phyloP scores from a whole-genome alignment of 331 rosid genomes.

The Acacia concinna region DNA sequence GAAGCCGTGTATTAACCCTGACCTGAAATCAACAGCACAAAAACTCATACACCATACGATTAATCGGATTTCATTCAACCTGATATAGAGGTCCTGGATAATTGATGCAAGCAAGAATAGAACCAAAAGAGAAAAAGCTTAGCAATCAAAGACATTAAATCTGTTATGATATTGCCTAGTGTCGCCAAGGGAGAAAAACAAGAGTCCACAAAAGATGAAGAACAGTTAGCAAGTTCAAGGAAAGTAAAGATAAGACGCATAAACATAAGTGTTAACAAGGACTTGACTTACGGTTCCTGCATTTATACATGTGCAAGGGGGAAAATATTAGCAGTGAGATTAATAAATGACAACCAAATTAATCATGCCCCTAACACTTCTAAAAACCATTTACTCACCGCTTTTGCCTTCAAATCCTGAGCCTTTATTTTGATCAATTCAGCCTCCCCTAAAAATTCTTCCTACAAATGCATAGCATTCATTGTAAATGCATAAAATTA shows the following conservation, averaged over 20 bases:
- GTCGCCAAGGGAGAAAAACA: background rate
- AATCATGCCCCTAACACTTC: background rate
- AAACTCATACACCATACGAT: slow-evolving; percentile 16
- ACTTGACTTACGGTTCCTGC: background rate
- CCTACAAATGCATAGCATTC: slow-evolving; percentile 51
- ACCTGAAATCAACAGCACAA: slow-evolving; percentile 62
- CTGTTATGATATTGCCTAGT: background rate
- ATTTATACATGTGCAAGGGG: background rate
- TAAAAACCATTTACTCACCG: slow-evolving; percentile 54
- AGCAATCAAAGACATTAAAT: background rate
- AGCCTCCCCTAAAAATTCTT: slow-evolving; percentile 95
- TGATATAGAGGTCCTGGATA: background rate
- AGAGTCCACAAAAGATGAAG: background rate
- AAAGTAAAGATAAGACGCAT: background rate
- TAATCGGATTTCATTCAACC: slow-evolving; percentile 5
- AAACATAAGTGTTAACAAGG: background rate
- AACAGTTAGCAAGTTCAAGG: background rate
- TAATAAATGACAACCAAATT: background rate
- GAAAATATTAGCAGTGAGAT: background rate
- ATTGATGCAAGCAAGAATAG: slow-evolving; percentile 19
- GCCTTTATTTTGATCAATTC: slow-evolving; percentile 96
- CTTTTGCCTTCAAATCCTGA: slow-evolving; percentile 94
- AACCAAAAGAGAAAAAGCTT: slow-evolving; percentile 13
- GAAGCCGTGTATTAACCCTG: slow-evolving; percentile 96
- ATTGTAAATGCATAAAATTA: background rate